Percentiles rank a stretch among this genome's conserved stretches.
These are phyloP conservation scores for Apiosordaria backusii DNA, from an alignment of 495 filamentous ascomycete genomes.

Conservation along the genomic window DNA sequence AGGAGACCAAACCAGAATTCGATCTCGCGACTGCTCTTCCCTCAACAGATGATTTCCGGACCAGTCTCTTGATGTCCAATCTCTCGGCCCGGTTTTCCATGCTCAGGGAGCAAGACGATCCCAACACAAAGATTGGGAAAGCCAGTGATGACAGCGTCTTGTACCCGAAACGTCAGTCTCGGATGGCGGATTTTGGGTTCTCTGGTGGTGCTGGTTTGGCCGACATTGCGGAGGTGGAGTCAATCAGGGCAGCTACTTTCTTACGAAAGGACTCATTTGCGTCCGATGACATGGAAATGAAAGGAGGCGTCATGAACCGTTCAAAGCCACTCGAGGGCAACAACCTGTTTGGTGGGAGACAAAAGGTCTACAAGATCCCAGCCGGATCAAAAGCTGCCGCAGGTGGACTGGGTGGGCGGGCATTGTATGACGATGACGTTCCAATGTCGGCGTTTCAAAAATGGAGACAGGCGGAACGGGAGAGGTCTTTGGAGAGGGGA, in stretches of 20 bases:
- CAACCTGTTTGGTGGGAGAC: slow-evolving; percentile 89
- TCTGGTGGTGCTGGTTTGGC: slow-evolving; percentile 54
- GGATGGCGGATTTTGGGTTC: slow-evolving; percentile 55
- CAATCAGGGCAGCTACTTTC: slow-evolving; percentile 58
- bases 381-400: slow-evolving; percentile 41
- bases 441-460: slow-evolving; percentile 75
- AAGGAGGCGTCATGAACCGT: slow-evolving; percentile 75
- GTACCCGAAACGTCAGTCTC: slow-evolving; percentile 73
- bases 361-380: slow-evolving; percentile 92
- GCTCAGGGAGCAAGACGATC: slow-evolving; percentile 90
- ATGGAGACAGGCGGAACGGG: slow-evolving; percentile 53
- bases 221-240: slow-evolving; percentile 87
- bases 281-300: slow-evolving; percentile 63
- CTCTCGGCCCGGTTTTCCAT: slow-evolving; percentile 95
- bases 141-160: slow-evolving; percentile 92
- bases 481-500: slow-evolving; percentile 40
- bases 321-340: slow-evolving; percentile 86
- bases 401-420: slow-evolving; percentile 61
- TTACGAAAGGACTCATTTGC: slow-evolving; percentile 50
- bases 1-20: slow-evolving; percentile 60
- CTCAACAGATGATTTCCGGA: slow-evolving; percentile 87
- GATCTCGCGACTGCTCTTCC: slow-evolving; percentile 74
- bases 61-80: slow-evolving; percentile 92
- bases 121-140: slow-evolving; percentile 79
- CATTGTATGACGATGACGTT: slow-evolving; percentile 83